Percentiles rank a stretch among this genome's conserved stretches.
phyloP scores from a whole-genome alignment of 2,329 filamentous ascomycete genomes.

The Byssothecium circinans region DNA sequence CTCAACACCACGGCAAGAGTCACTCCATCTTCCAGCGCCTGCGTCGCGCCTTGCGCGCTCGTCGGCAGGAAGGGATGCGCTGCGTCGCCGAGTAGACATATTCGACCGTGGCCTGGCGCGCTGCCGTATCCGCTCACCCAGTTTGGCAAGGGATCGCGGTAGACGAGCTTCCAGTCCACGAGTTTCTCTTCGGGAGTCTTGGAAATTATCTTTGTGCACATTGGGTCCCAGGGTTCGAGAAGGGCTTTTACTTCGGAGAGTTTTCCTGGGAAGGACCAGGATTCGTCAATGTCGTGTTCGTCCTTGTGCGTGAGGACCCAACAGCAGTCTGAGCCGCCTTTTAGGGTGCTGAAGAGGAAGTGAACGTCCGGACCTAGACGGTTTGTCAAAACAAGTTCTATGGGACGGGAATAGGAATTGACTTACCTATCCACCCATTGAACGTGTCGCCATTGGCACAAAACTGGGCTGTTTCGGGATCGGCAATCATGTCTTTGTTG shows the following conservation, averaged over 20 bases:
- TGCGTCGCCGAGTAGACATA: constrained; percentile 56
- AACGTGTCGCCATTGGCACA: constrained; percentile 44
- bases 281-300: constrained; percentile 40
- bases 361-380: constrained; percentile 39
- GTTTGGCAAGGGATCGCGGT: constrained; percentile 55
- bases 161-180: constrained; percentile 60
- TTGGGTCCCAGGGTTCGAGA: constrained; percentile 37
- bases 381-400: not conserved
- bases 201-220: constrained; percentile 39
- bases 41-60: constrained; percentile 56
- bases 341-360: constrained; percentile 44
- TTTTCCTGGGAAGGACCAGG: constrained; percentile 40
- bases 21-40: constrained; percentile 55
- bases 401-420: constrained; percentile 1
- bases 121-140: constrained; percentile 55
- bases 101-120: constrained; percentile 41
- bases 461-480: constrained; percentile 42
- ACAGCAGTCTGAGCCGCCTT: constrained; percentile 40
- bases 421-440: constrained; percentile 42
- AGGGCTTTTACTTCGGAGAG: constrained; percentile 37
- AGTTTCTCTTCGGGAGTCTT: constrained; percentile 41
- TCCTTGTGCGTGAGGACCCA: constrained; percentile 43
- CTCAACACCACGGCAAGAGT: constrained; percentile 31
- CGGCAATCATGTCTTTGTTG: constrained; percentile 43
- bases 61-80: constrained; percentile 59